phyloP scores from a whole-genome alignment of 192 early-diverging fungal genomes.

The Powellomyces hirtus region DNA sequence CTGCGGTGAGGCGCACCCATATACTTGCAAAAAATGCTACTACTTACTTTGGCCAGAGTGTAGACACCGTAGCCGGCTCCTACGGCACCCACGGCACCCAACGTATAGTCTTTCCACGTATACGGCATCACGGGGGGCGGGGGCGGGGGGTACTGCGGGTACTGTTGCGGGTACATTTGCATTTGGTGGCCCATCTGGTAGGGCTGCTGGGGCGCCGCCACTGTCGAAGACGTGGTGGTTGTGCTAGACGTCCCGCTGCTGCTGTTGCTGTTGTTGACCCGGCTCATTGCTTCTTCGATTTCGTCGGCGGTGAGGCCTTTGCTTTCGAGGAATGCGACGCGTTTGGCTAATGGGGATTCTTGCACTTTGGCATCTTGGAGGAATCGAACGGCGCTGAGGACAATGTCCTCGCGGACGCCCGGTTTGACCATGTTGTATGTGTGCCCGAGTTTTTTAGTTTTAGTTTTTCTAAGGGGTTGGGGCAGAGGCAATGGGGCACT shows the following conservation, averaged over 20 bases:
- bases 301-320: constrained; percentile 92
- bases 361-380: constrained; percentile 91
- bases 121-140: constrained; percentile 26
- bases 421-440: constrained; percentile 31
- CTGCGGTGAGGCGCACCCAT: not conserved
- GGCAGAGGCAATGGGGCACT: too few relatives aligned
- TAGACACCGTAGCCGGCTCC: constrained; percentile 89
- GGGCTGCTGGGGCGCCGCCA: not conserved
- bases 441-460: too few relatives aligned
- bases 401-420: constrained; percentile 32
- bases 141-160: constrained; percentile 16
- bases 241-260: constrained; percentile 4
- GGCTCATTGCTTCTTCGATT: constrained; percentile 76
- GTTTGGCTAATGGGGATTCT: constrained; percentile 81
- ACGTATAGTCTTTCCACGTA: constrained; percentile 93
- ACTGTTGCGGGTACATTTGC: not conserved
- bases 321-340: constrained; percentile 91
- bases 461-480: too few relatives aligned
- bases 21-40: not conserved
- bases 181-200: not conserved
- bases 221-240: not conserved
- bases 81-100: constrained; percentile 80
- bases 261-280: constrained; percentile 5
- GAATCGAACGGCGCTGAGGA: constrained; percentile 78
- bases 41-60: constrained; percentile 66